Percentiles rank a stretch among this genome's conserved stretches.
Conservation (phyloP, 176 grass and related monocot genomes). For the Tillandsia fasciculata region DNA sequence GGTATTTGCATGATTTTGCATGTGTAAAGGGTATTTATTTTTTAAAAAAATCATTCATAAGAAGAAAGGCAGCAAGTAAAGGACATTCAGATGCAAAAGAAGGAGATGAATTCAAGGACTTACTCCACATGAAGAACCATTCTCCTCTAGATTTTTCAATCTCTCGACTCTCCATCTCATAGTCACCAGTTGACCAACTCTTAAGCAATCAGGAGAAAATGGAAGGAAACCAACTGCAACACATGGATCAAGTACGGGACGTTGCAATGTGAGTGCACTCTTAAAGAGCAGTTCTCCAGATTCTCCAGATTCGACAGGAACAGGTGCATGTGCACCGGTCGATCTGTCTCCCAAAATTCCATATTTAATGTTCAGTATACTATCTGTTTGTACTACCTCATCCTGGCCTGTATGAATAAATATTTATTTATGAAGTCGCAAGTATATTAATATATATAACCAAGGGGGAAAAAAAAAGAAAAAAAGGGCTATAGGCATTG, state of each 20-base stretch:
- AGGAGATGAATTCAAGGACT: conserved; percentile 25
- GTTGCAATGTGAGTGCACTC: conserved; percentile 55
- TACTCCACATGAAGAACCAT: conserved; percentile 35
- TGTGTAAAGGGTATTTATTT: too few species aligned
- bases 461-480: neutral
- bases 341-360: conserved; percentile 74
- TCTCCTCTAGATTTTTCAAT: conserved; percentile 47
- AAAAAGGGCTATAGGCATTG: too few species aligned
- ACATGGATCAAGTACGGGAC: conserved; percentile 86
- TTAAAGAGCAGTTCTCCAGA: conserved; percentile 62
- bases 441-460: neutral
- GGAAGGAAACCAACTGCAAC: conserved; percentile 95
- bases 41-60: neutral
- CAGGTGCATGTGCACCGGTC: conserved; percentile 70
- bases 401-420: conserved; percentile 39
- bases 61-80: neutral
- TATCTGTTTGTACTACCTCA: conserved; percentile 45
- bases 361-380: conserved; percentile 74
- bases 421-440: neutral
- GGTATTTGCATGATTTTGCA: too few species aligned
- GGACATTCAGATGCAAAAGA: neutral
- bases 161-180: conserved; percentile 96
- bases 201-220: conserved; percentile 73
- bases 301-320: conserved; percentile 28
- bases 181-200: conserved; percentile 86